Conservation (phyloP, 768 basidiomycete genomes). For the Leccinellum rugosiceps region DNA sequence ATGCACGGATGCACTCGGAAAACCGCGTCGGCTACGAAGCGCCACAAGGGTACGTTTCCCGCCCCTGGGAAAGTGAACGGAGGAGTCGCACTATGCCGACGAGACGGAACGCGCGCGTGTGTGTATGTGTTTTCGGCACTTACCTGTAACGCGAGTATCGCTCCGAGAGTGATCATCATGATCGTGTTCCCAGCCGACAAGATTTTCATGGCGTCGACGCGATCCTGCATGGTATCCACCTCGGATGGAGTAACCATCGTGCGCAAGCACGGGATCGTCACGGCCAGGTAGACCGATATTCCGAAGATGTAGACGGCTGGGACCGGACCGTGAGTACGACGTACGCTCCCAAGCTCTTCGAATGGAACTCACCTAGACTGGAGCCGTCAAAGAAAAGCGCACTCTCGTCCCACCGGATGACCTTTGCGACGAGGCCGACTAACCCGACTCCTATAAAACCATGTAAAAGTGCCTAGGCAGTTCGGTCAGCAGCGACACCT, state of each 20-base stretch:
- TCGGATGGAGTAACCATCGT: conserved; percentile 64
- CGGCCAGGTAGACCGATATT: conserved; percentile 77
- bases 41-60: conserved; percentile 1
- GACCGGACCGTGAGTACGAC: conserved; percentile 13
- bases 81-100: conserved; percentile 2
- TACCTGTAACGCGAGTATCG: conserved; percentile 72
- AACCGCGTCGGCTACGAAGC: conserved; percentile 13
- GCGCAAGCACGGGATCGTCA: conserved; percentile 74
- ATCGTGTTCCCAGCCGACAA: conserved; percentile 87
- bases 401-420: conserved; percentile 87
- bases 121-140: conserved; percentile 22
- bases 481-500: background rate
- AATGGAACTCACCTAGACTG: conserved; percentile 61
- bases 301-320: conserved; percentile 73
- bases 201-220: conserved; percentile 74
- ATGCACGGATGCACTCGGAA: background rate
- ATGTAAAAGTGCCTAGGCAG: conserved; percentile 74
- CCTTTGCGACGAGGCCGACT: conserved; percentile 69
- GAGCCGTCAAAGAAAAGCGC: conserved; percentile 95
- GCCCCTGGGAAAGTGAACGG: conserved; percentile 8
- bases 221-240: conserved; percentile 60
- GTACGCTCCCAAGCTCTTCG: background rate
- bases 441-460: conserved; percentile 79
- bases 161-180: conserved; percentile 63
- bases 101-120: background rate